Base-by-base conservation (phyloP, 495 filamentous ascomycete genomes). In the Amphirosellinia nigrospora region DNA sequence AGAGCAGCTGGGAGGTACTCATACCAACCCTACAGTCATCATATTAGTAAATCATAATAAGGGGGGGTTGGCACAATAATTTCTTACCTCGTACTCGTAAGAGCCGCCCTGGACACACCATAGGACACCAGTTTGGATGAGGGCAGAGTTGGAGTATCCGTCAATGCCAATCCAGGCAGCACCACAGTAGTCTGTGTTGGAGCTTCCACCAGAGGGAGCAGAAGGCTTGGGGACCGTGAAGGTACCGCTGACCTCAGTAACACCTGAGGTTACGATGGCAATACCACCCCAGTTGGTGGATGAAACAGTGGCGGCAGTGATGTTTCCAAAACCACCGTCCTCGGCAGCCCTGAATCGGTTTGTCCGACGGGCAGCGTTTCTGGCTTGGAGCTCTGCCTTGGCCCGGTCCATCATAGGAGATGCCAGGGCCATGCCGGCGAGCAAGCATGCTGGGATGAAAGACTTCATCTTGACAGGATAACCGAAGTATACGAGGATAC, bases 201-300 rank as follows among this genome's bases (percentile, higher is more conserved):
- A 64, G 10, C 61, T 64, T 1, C 61, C 61, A 32, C 61, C 61
- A 13, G 61, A 64, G 7, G 61, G 61, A 36, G 9, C 3, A 7
- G 61, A 64, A 28, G 61, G 61, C 28, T 48, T 38, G n/a, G 61
- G 61, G 3, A 64, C 43, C 1, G 43, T 64, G 30, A 64, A 64
- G 30, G 61, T 64, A 23, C 61, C 61, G 7, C 41, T 50, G 43
- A 64, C 61, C 43, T 48, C 61, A 11, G 61, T 64, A 32, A 64
- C 61, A 36, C 61, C 61, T 30, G 61, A 64, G 61, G 61, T 64
- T 30, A 64, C 61, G 30, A 64, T 64, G 26, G 61, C 61, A 50
- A 43, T 19, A 36, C 61, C 61, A 64, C 16, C 26, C 61, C 61
- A 64, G 43, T 64, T 64, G 43, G 8, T 64, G 19, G 61, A 64